phyloP scores from a whole-genome alignment of 2,329 filamentous ascomycete genomes.

The Cryphonectria nitschkei region DNA sequence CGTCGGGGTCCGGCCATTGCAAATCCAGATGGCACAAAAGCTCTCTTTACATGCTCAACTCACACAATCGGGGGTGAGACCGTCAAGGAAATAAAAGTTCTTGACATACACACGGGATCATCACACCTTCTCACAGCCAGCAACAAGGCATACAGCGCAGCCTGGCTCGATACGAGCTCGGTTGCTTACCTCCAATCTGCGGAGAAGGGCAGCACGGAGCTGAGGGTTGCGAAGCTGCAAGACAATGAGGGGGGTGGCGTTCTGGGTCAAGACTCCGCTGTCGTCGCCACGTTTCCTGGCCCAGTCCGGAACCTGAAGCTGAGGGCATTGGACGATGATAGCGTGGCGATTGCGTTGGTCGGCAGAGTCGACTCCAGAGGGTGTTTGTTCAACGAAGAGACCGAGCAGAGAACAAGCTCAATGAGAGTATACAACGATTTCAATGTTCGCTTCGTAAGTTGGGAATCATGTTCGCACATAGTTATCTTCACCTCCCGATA shows the following conservation, averaged over 20 bases:
- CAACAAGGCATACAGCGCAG: slow-evolving; percentile 38
- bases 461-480: neutral
- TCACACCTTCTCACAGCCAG: slow-evolving; percentile 36
- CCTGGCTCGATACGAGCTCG: slow-evolving; percentile 43
- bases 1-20: slow-evolving; percentile 39
- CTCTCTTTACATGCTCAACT: slow-evolving; percentile 42
- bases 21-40: slow-evolving; percentile 42
- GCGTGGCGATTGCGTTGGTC: slow-evolving; percentile 41
- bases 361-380: slow-evolving; percentile 40
- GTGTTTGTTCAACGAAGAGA: slow-evolving; percentile 39
- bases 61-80: slow-evolving; percentile 39
- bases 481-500: neutral
- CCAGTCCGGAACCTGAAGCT: slow-evolving; percentile 41
- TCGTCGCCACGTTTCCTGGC: slow-evolving; percentile 39
- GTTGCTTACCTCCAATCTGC: slow-evolving; percentile 40
- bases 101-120: slow-evolving; percentile 38
- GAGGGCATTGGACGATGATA: slow-evolving; percentile 39
- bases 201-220: slow-evolving; percentile 38
- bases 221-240: slow-evolving; percentile 36
- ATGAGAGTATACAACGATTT: slow-evolving; percentile 42
- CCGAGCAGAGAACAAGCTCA: slow-evolving; percentile 33
- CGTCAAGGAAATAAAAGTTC: slow-evolving; percentile 40
- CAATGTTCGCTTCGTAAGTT: slow-evolving; percentile 40
- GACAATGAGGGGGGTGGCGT: slow-evolving; percentile 24
- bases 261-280: slow-evolving; percentile 32